Base-by-base conservation (phyloP, 2,329 filamentous ascomycete genomes). In the Xylaria polymorpha region DNA sequence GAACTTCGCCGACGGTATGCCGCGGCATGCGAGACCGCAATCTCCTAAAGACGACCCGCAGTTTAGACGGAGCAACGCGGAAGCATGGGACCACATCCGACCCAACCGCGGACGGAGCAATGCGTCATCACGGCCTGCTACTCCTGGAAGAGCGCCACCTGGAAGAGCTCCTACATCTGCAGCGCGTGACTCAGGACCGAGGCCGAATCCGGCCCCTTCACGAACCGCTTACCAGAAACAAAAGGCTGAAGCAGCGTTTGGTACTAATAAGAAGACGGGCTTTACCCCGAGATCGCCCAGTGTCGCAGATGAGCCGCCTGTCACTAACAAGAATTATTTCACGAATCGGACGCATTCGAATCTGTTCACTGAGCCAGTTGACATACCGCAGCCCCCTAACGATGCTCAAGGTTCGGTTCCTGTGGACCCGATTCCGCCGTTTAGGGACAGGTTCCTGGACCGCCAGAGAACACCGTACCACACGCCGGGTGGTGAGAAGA, bases 381-480 rank as follows among this genome's bases (percentile, higher is more conserved):
- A 65, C 8, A 62, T 68, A 18, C 66, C 73, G 22, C 71, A 73
- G 12, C 41, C 69, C 20, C 46, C 60, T 20, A 43, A 71, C 35
- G 66, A 67, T 53, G 35, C 44, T 5, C 50, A 32, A n/a, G 14
- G 69, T 43, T 61, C 74, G 14, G 51, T 78, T 14, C 78, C 80
- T 71, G 79, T 80, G n/a, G 85, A 88, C 69, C 85, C 84, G 1
- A 74, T 87, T 50, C 82, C 80, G 25, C 80, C 83, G 60, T 86
- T 87, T 67, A 81, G 82, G 73, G 82, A 84, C 4, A 78, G 77
- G 0, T 81, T 80, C 51, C 66, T 80, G 50, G 85, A 89, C 68
- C 83, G 87, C n/a, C 82, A 87, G 64, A 87, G 86, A 72, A 87
- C 85, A 6, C 87, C 88, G 0, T 90, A 90, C 74, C 82, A 83